Percentiles rank a stretch among this genome's conserved stretches.
Conservation (phyloP, 1,139 yeast species). For the Meyerozyma carpophila region DNA sequence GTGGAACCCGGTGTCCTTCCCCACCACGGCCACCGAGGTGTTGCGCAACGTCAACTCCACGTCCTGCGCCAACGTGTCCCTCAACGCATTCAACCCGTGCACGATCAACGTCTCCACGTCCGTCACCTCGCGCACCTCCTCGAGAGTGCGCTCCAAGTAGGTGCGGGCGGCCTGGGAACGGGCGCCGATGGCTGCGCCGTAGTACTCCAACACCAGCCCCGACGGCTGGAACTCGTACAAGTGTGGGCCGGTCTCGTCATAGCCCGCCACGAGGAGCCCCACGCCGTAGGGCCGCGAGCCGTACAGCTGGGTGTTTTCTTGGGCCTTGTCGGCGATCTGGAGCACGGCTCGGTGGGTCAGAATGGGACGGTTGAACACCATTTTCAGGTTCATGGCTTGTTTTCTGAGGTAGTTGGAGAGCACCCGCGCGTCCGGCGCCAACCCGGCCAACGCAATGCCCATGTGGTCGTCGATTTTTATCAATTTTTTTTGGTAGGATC, state of each 20-base stretch:
- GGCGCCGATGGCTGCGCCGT: slow-evolving; percentile 96
- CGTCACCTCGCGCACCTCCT: slow-evolving; percentile 53
- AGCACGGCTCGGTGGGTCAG: slow-evolving; percentile 80
- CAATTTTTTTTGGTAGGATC: slow-evolving; percentile 92
- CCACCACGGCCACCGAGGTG: slow-evolving; percentile 89
- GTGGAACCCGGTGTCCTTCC: slow-evolving; percentile 68
- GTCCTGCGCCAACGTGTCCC: slow-evolving; percentile 93
- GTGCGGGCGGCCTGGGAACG: slow-evolving; percentile 98
- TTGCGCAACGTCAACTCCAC: slow-evolving; percentile 80
- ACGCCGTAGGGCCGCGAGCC: slow-evolving; percentile 98
- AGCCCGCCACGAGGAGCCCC: slow-evolving; percentile 86
- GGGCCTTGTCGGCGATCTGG: slow-evolving; percentile 93
- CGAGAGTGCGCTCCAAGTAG: slow-evolving; percentile 81
- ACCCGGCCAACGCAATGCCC: slow-evolving; percentile 94
- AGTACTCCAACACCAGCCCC: slow-evolving; percentile 87
- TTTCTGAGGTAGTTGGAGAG: slow-evolving; percentile 83
- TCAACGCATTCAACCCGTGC: slow-evolving; percentile 84
- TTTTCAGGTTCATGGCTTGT: slow-evolving; percentile 82
- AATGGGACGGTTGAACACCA: slow-evolving; percentile 85
- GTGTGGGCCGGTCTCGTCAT: slow-evolving; percentile 92
- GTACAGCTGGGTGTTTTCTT: slow-evolving; percentile 89
- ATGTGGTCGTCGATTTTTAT: slow-evolving; percentile 88
- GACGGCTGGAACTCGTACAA: slow-evolving; percentile 93
- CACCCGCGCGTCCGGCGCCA: slow-evolving; percentile 97
- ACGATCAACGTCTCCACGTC: slow-evolving; percentile 70